A percentile compares a stretch with the other conserved stretches of the same genome.
Evolutionary conservation across 345 rosid species (phyloP).

Genomic region (Toxicodendron radicans): DNA sequence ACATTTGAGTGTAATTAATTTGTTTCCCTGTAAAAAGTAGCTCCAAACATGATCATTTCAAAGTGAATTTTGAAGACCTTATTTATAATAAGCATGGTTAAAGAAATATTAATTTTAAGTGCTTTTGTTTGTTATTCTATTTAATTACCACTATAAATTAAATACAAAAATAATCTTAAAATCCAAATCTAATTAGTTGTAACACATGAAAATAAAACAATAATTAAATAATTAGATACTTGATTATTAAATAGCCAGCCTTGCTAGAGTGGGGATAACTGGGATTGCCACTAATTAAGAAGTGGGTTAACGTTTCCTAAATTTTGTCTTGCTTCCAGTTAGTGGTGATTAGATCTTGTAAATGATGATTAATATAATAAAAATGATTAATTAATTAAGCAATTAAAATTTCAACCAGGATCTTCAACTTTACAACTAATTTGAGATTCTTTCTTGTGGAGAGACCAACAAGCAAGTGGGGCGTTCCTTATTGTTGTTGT

Average conservation of each 20-base stretch:
- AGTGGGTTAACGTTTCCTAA: slow-evolving; percentile 34
- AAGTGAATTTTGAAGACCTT: no score
- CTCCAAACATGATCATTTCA: no score
- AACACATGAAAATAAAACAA: no score
- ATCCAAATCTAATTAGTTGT: no score
- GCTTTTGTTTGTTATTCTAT: no score
- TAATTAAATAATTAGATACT: no score
- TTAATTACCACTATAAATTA: no score
- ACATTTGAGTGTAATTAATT: no score
- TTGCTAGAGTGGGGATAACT: slow-evolving; percentile 20
- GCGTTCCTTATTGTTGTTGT: slow-evolving; percentile 6
- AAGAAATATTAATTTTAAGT: no score
- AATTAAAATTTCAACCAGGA: slow-evolving; percentile 13
- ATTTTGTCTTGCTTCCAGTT: slow-evolving; percentile 22
- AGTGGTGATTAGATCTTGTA: slow-evolving; percentile 26
- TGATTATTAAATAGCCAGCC: background rate
- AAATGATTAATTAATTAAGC: background rate
- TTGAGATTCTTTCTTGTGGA: slow-evolving; percentile 10
- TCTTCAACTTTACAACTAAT: slow-evolving; percentile 18
- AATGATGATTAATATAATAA: background rate
- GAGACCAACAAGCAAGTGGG: slow-evolving; percentile 33
- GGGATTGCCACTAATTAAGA: slow-evolving; percentile 37
- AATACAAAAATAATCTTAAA: no score
- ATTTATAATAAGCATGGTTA: no score
- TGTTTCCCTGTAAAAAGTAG: no score